Conservation (phyloP, 257 asterid species). For the Asclepias syriaca region DNA sequence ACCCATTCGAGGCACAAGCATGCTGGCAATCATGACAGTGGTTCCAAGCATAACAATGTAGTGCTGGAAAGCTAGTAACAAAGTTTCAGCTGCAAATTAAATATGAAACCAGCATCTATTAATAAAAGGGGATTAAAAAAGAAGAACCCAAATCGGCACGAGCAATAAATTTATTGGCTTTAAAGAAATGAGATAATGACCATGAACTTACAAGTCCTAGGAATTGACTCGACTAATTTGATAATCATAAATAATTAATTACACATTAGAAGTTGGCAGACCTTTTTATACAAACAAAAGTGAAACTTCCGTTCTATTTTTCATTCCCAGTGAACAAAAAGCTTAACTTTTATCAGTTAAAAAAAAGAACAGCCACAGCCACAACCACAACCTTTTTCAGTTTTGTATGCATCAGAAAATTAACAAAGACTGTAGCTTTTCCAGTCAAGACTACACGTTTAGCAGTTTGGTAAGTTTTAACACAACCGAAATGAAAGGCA, state of each 20-base stretch:
- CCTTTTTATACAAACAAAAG: slow-evolving; percentile 6
- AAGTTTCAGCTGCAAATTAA: slow-evolving; percentile 64
- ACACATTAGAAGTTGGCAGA: not conserved
- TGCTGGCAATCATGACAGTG: slow-evolving; percentile 67
- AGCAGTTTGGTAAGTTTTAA: not conserved
- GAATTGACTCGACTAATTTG: not conserved
- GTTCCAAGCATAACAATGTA: slow-evolving; percentile 97
- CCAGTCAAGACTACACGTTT: not conserved
- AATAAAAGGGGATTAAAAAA: not conserved
- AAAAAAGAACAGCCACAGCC: not conserved
- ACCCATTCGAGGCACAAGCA: slow-evolving; percentile 92
- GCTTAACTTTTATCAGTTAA: not conserved
- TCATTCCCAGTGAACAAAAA: not conserved
- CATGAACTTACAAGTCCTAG: not conserved
- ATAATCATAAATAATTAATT: not conserved
- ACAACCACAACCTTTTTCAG: not conserved
- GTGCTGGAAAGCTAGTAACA: slow-evolving; percentile 76
- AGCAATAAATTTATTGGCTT: not conserved
- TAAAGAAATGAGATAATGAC: not conserved
- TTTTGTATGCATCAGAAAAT: slow-evolving; percentile 2
- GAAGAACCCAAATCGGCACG: not conserved
- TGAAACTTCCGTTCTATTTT: not conserved
- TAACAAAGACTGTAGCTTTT: slow-evolving; percentile 1
- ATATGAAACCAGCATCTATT: not conserved
- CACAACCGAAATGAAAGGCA: not conserved